A percentile compares a stretch with the other conserved stretches of the same genome.
phyloP scores from a whole-genome alignment of 495 filamentous ascomycete genomes.

The Aspergillus egyptiacus region DNA sequence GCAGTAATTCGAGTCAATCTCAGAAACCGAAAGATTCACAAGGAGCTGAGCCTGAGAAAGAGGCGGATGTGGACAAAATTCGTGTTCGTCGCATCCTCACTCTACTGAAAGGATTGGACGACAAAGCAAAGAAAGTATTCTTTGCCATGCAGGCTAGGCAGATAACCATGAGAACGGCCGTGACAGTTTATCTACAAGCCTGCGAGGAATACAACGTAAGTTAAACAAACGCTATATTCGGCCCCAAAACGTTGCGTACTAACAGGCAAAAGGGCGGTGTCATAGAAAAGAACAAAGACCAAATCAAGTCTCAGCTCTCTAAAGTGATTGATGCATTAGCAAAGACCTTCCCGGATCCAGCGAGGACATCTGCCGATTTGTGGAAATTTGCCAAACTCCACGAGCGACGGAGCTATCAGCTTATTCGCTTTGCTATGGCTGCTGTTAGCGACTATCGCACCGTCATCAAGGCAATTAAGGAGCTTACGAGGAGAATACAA shows the following conservation, averaged over 20 bases:
- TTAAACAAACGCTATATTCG: not conserved
- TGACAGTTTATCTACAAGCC: constrained; percentile 65
- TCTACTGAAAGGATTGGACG: constrained; percentile 70
- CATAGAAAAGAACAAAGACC: constrained; percentile 63
- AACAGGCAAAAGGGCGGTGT: constrained; percentile 58
- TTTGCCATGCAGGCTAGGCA: constrained; percentile 79
- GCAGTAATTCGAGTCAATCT: constrained; percentile 52
- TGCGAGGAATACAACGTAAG: constrained; percentile 78
- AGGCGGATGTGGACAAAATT: constrained; percentile 72
- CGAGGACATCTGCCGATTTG: constrained; percentile 62
- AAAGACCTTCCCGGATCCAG: constrained; percentile 67
- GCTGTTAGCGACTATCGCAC: constrained; percentile 90
- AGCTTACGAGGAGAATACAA: constrained; percentile 77
- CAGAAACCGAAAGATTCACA: constrained; percentile 52
- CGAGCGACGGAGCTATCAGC: constrained; percentile 84
- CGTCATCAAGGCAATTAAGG: constrained; percentile 81
- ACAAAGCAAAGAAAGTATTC: constrained; percentile 75
- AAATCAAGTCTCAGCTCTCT: constrained; percentile 61
- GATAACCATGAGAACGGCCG: constrained; percentile 58
- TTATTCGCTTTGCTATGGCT: constrained; percentile 77
- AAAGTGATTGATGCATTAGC: constrained; percentile 61
- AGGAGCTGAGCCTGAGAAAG: constrained; percentile 39
- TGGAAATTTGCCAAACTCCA: constrained; percentile 88
- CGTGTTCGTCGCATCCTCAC: constrained; percentile 80
- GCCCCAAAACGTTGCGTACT: constrained; percentile 9